Base-by-base conservation (phyloP, 768 basidiomycete genomes). In the Tylopilus rubrobrunneus region DNA sequence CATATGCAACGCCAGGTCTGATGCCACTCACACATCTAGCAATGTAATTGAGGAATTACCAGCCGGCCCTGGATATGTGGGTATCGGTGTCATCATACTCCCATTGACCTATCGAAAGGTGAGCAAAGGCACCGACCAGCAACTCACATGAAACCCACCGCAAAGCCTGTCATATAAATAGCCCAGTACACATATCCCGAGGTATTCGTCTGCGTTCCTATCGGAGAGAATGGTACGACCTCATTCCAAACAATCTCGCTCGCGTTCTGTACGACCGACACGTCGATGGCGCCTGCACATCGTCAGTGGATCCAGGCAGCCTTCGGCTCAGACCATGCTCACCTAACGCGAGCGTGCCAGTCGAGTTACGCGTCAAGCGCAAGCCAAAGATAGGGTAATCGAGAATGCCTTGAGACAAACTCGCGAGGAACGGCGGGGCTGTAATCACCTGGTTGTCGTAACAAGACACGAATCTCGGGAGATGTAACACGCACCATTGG, bases 101-200 rank as follows among this genome's bases (percentile, higher is more conserved):
- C 75, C 76, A 58, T 86, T 86, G 17, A 87, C 78, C 84, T 87
- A 53, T 40, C 23, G 57, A 25, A 21, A 43, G 27, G 21, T 63
- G 34, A 57, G 51, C 37, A 39, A 57, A 41, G 10, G 36, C 4
- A 21, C 15, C 36, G 46, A 21, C 11, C 11, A 15, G 17, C n/a
- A 17, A 12, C 45, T 9, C 7, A 23, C 47, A 15, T 7, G 10
- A 45, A 27, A 56, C 62, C 37, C 58, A 89, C 87, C 41, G 77
- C 71, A 44, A 90, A 75, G 23, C 70, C 70, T 2, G 77, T 68
- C 40, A 91, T 63, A 3, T 80, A 80, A 55, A 90, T 82, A 0
- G 80, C 80, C 89, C 89, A 92, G 55, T 85, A 83, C 43, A 92
- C 71, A 59, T 91, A 91, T 57, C 84, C 85, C 4, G 89, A 84